A percentile compares a stretch with the other conserved stretches of the same genome.
Conservation (phyloP, 495 filamentous ascomycete species). For the Penicillium atrosanguineum region DNA sequence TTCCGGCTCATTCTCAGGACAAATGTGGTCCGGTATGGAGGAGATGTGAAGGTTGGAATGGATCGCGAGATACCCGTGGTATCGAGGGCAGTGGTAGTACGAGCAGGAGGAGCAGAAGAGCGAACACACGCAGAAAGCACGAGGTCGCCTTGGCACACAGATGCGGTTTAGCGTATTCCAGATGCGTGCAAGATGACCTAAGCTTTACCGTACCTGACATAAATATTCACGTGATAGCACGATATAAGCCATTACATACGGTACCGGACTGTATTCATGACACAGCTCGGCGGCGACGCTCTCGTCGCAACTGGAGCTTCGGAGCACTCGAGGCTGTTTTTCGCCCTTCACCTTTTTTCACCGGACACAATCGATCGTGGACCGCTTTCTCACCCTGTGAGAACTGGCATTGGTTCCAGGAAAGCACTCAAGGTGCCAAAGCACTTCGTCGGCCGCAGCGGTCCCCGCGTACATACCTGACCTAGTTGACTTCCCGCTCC, state of each 20-base stretch:
- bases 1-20: constrained; percentile 59
- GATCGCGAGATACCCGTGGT: constrained; percentile 26
- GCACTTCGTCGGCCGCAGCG: constrained; percentile 13
- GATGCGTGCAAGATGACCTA: constrained; percentile 15
- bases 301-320: constrained; percentile 25
- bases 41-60: constrained; percentile 12
- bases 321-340: constrained; percentile 1
- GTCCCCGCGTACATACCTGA: constrained; percentile 25
- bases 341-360: neutral
- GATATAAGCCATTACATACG: neutral
- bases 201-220: constrained; percentile 13
- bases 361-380: constrained; percentile 7
- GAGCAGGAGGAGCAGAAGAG: constrained; percentile 14
- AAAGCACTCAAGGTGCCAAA: neutral
- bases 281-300: constrained; percentile 19
- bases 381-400: neutral
- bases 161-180: constrained; percentile 30
- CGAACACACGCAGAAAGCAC: constrained; percentile 22
- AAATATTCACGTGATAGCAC: constrained; percentile 11
- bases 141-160: constrained; percentile 27
- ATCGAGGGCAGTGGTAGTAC: constrained; percentile 17
- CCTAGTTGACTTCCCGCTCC: constrained; percentile 21
- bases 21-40: constrained; percentile 7
- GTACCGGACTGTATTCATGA: constrained; percentile 13
- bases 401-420: neutral